A percentile compares a stretch with the other conserved stretches of the same genome.
Evolutionary conservation across 306 rosid species (phyloP).

Genomic region (Herpetospermum pedunculosum): DNA sequence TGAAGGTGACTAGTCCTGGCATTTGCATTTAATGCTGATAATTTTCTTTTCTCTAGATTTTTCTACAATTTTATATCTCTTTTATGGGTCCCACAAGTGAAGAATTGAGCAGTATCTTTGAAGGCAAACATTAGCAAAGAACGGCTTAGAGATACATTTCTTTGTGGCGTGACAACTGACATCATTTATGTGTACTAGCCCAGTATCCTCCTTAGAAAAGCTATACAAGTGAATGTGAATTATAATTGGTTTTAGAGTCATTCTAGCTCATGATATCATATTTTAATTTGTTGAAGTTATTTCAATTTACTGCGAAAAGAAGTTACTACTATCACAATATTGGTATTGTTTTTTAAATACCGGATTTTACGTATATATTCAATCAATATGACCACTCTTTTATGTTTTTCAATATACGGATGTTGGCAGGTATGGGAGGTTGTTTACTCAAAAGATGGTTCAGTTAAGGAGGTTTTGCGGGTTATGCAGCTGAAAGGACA

Average conservation of each 20-base stretch:
- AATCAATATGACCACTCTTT: neutral
- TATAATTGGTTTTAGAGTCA: neutral
- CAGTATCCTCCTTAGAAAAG: neutral
- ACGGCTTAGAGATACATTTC: neutral
- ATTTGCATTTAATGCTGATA: neutral
- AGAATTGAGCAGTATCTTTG: neutral
- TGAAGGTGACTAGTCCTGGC: constrained; percentile 43
- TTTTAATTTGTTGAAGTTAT: neutral
- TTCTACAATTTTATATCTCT: neutral
- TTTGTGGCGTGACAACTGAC: neutral
- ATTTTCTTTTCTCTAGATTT: neutral
- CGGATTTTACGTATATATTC: neutral
- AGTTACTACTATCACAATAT: neutral
- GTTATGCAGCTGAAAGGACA: constrained; percentile 99
- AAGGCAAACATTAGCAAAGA: neutral
- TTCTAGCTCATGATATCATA: neutral
- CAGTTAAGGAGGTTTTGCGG: constrained; percentile 76
- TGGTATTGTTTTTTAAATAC: neutral
- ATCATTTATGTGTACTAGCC: neutral
- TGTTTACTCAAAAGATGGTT: constrained; percentile 86
- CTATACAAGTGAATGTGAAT: neutral
- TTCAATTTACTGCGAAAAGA: neutral
- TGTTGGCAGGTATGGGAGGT: constrained; percentile 82
- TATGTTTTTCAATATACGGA: neutral
- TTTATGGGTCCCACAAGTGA: neutral